phyloP scores from a whole-genome alignment of 768 basidiomycete genomes.

The Neoboletus subvelutipes region DNA sequence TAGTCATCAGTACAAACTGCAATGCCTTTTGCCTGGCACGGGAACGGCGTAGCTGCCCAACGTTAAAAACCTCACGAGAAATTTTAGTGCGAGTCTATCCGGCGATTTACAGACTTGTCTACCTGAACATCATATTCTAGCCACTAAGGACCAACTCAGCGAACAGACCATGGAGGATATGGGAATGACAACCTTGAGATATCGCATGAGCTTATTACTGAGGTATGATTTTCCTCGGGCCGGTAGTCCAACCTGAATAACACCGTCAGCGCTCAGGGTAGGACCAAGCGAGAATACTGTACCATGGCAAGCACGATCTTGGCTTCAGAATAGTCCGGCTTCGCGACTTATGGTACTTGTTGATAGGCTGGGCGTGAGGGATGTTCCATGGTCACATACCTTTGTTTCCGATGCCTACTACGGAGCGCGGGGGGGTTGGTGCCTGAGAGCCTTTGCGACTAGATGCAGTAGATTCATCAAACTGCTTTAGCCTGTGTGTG shows the following conservation, averaged over 20 bases:
- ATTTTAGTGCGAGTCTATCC: neutral
- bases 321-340: constrained; percentile 97
- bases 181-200: constrained; percentile 68
- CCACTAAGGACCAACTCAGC: constrained; percentile 61
- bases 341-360: constrained; percentile 59
- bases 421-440: constrained; percentile 76
- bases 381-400: constrained; percentile 41
- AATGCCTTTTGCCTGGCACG: constrained; percentile 80
- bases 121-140: constrained; percentile 96
- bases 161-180: constrained; percentile 1
- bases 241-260: constrained; percentile 84
- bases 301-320: constrained; percentile 99
- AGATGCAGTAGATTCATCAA: constrained; percentile 70
- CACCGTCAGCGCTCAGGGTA: neutral
- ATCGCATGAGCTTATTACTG: constrained; percentile 96
- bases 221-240: constrained; percentile 98
- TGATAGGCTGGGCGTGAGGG: neutral
- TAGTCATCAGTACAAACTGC: constrained; percentile 44
- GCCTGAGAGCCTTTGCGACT: constrained; percentile 73
- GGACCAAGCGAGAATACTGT: constrained; percentile 8
- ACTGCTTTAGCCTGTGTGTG: constrained; percentile 64
- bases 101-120: neutral
- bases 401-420: constrained; percentile 88
- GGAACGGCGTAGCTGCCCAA: constrained; percentile 88
- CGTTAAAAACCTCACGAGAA: constrained; percentile 83